These are phyloP conservation scores for Hypoxylon subgilvum DNA, from an alignment of 495 filamentous ascomycete genomes.

Conservation along the genomic window DNA sequence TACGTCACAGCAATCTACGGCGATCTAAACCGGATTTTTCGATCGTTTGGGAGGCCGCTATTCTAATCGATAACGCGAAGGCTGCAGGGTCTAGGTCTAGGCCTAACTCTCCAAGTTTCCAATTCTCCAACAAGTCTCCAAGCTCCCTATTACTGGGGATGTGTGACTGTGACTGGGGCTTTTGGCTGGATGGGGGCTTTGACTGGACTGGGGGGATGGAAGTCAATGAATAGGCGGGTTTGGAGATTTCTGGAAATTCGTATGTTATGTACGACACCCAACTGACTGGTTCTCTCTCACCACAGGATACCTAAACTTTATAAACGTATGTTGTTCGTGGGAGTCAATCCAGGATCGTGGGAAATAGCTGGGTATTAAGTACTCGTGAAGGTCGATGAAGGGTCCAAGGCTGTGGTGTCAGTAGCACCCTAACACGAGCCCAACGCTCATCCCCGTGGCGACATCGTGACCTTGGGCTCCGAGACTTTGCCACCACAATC, in stretches of 20 bases:
- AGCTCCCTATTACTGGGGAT: slow-evolving; percentile 1
- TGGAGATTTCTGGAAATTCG: too few species aligned
- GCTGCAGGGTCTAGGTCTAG: slow-evolving; percentile 13
- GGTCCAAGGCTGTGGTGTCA: slow-evolving; percentile 12
- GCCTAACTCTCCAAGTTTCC: slow-evolving; percentile 1
- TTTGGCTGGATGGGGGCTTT: neutral
- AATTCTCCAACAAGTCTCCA: too few species aligned
- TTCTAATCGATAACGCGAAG: slow-evolving; percentile 26
- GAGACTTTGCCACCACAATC: slow-evolving; percentile 36
- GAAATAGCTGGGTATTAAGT: slow-evolving; percentile 24
- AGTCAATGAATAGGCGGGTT: too few species aligned
- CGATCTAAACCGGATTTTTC: slow-evolving; percentile 37
- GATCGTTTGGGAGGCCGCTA: slow-evolving; percentile 10
- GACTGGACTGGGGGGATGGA: neutral
- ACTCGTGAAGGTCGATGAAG: neutral
- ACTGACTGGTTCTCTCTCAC: neutral
- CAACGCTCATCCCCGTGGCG: slow-evolving; percentile 32
- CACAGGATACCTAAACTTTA: too few species aligned
- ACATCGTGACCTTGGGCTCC: slow-evolving; percentile 30
- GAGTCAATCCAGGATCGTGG: neutral
- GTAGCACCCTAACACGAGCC: slow-evolving; percentile 33
- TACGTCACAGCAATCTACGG: slow-evolving; percentile 34
- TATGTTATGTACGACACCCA: too few species aligned
- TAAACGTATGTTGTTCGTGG: too few species aligned
- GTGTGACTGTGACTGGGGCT: slow-evolving; percentile 1